Evolutionary conservation across 2,329 filamentous ascomycete genomes (phyloP).

Genomic region (Zymoseptoria crescenta): DNA sequence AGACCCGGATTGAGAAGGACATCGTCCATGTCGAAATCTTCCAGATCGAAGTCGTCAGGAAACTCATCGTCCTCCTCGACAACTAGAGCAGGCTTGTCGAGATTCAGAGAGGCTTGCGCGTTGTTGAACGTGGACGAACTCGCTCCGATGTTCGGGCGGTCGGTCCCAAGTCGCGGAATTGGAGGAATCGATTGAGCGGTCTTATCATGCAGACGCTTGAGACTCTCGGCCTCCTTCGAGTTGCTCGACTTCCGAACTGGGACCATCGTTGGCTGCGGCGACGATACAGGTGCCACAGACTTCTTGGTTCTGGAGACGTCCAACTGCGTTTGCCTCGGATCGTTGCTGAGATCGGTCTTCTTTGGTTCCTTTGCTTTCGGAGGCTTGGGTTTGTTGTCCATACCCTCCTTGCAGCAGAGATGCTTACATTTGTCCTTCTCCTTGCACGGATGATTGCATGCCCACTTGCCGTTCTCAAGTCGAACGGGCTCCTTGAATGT

Average conservation of each 20-base stretch:
- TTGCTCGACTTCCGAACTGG: constrained; percentile 2
- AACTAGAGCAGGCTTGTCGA: neutral
- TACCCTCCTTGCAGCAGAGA: constrained; percentile 62
- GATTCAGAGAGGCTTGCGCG: neutral
- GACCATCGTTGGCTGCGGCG: neutral
- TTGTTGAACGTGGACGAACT: neutral
- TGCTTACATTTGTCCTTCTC: constrained; percentile 60
- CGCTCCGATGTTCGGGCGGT: neutral
- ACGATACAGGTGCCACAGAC: neutral
- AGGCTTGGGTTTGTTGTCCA: constrained; percentile 54
- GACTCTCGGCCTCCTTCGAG: constrained; percentile 11
- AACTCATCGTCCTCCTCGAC: constrained; percentile 1
- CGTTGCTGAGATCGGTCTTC: constrained; percentile 8
- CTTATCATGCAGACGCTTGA: constrained; percentile 21
- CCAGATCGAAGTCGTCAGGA: constrained; percentile 17
- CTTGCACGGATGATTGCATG: constrained; percentile 64
- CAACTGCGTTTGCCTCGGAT: constrained; percentile 26
- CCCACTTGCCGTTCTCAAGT: constrained; percentile 64
- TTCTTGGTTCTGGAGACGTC: constrained; percentile 18
- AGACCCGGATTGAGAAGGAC: constrained; percentile 3
- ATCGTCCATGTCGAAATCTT: constrained; percentile 9
- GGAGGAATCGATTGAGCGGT: constrained; percentile 15
- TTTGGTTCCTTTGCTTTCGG: constrained; percentile 34
- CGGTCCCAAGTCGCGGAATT: constrained; percentile 11
- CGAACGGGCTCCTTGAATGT: neutral